Conservation (phyloP, 768 basidiomycete genomes). For the Cyathus striatus region DNA sequence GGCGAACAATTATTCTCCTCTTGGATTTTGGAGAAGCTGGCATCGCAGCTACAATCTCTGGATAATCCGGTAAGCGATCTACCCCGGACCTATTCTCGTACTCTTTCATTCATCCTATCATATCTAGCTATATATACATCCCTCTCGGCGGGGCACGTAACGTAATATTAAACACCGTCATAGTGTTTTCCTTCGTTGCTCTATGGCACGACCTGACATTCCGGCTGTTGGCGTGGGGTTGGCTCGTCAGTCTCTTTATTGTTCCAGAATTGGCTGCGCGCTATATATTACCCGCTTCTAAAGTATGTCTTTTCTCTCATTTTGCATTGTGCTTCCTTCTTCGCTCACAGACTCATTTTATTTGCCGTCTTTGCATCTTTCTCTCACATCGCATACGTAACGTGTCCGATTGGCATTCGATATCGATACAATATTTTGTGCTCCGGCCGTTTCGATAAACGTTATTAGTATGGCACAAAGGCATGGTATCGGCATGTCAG, state of each 20-base stretch:
- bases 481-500: constrained; percentile 86
- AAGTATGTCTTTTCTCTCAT: constrained; percentile 38
- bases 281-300: constrained; percentile 53
- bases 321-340: not conserved
- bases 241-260: constrained; percentile 90
- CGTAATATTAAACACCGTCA: constrained; percentile 53
- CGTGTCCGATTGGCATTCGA: not conserved
- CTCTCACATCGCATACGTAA: not conserved
- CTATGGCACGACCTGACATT: constrained; percentile 96
- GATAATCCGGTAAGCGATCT: constrained; percentile 82
- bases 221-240: constrained; percentile 89
- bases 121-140: constrained; percentile 83
- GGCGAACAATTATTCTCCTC: constrained; percentile 91
- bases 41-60: constrained; percentile 96
- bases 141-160: constrained; percentile 75
- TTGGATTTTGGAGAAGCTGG: constrained; percentile 97
- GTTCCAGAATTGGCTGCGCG: constrained; percentile 73
- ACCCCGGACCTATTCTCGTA: too few relatives aligned
- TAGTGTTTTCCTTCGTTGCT: constrained; percentile 95
- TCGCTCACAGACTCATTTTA: not conserved
- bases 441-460: not conserved
- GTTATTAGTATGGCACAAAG: constrained; percentile 52
- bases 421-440: not conserved
- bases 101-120: too few relatives aligned
- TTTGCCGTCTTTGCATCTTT: not conserved